phyloP scores from a whole-genome alignment of 495 filamentous ascomycete species.

The Xylaria acuta region DNA sequence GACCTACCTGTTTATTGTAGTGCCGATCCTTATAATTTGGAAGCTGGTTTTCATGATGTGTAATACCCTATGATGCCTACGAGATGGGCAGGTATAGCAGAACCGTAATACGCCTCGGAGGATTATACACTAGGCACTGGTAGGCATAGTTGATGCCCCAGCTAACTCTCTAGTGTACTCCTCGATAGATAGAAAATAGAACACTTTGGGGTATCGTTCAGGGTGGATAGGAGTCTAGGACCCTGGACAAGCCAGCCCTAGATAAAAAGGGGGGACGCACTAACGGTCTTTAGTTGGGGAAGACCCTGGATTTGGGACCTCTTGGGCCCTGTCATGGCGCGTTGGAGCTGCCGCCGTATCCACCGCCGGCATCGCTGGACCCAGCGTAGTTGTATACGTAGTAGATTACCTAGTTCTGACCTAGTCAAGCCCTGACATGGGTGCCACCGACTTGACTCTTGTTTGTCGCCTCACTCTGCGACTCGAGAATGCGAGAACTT shows the following conservation, averaged over 20 bases:
- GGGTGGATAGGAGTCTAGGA: neutral
- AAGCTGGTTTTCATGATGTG: neutral
- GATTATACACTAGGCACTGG: neutral
- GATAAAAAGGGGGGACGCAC: constrained; percentile 8
- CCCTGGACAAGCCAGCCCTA: constrained; percentile 12
- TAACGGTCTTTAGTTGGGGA: constrained; percentile 15
- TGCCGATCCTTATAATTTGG: neutral
- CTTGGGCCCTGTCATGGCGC: neutral
- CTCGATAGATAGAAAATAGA: neutral
- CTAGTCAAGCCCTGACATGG: neutral
- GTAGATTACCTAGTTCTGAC: neutral
- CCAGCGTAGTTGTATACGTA: neutral
- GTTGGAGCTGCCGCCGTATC: constrained; percentile 8
- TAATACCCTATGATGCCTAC: neutral
- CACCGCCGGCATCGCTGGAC: constrained; percentile 25
- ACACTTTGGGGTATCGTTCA: too few relatives aligned
- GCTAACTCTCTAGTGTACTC: neutral
- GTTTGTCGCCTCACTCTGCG: constrained; percentile 22
- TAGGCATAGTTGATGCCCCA: neutral
- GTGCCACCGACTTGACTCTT: constrained; percentile 12
- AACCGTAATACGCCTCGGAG: neutral
- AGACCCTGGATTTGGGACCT: constrained; percentile 12
- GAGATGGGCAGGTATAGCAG: neutral
- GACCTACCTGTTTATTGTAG: too few relatives aligned
- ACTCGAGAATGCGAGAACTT: neutral